Conservation (phyloP, 345 rosid genomes). For the Aurinia saxatilis region DNA sequence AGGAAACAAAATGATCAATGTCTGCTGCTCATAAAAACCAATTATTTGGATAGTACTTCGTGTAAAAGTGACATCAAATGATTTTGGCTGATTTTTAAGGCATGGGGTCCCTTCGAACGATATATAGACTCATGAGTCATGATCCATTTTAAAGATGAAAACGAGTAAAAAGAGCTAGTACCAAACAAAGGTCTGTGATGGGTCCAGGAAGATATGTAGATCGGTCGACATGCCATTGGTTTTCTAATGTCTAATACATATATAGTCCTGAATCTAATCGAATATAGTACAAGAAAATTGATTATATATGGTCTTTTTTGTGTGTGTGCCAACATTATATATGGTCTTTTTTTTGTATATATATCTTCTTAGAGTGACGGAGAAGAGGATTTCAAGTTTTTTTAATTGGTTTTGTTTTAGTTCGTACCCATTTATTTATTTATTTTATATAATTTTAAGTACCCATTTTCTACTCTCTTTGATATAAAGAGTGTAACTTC, state of each 20-base stretch:
- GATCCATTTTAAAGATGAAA: not conserved
- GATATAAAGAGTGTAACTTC: too few relatives aligned
- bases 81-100: not conserved
- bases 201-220: not conserved
- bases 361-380: too few relatives aligned
- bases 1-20: conserved; percentile 14
- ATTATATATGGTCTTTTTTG: not conserved
- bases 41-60: conserved; percentile 22
- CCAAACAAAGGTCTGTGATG: not conserved
- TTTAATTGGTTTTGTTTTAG: too few relatives aligned
- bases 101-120: conserved; percentile 12
- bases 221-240: not conserved
- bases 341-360: not conserved
- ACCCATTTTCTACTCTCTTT: too few relatives aligned
- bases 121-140: conserved; percentile 8
- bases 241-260: not conserved
- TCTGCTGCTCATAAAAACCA: conserved; percentile 11
- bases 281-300: not conserved
- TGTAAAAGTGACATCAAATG: conserved; percentile 8
- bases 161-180: conserved; percentile 1
- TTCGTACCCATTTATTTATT: too few relatives aligned
- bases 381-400: too few relatives aligned
- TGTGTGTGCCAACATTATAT: not conserved
- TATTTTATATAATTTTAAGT: too few relatives aligned
- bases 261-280: not conserved